Evolutionary conservation across 768 basidiomycete species (phyloP), one percentile per base, ranked within the genome.

Genomic region (Pleurotus giganteus): DNA sequence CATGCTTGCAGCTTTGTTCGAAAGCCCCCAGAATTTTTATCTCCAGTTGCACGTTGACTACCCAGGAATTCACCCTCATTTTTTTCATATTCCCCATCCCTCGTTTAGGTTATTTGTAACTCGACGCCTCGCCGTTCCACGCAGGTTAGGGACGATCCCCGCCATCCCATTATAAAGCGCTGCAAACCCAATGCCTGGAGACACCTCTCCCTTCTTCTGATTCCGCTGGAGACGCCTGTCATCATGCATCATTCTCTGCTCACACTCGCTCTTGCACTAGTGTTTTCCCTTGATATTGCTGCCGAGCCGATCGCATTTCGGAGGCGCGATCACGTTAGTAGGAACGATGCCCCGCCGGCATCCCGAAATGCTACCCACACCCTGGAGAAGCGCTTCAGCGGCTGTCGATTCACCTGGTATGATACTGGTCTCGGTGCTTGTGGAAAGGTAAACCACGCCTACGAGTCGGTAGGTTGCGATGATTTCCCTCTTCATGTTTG

Each of bases 371-470:
- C 27, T 17, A 54, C 59, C 15, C 36, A 26, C 31, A 19, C 4
- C 26, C 52, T 71, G 32, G 60, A 56, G 44, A 71, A 69, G 53
- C 66, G 71, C 28, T 68, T 65, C 42, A 61, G 62, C 41, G 57
- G 58, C 43, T 61, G 65, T 24, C 63, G 62, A 53, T 69, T 70
- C 57, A 67, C 71, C 7, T 70, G 60, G 54, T 73, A 64, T 58
- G 63, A 63, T 47, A 57, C 64, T 47, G 66, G 65, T 12, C 54
- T 77, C 63, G 81, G 81, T 37, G 79, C 81, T n/a, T 82, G 81
- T 58, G 81, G 81, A 5, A 26, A 64, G 19, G n/a, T 1, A 4
- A 82, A 70, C 60, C 36, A 45, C 1, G 29, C 66, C 9, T 65
- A 59, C 34, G 81, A 82, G 58, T 81, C 67, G 44, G 80, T 82